These are phyloP conservation scores for Zymoseptoria passerinii DNA, from an alignment of 2,329 filamentous ascomycete species.

Conservation along the genomic window DNA sequence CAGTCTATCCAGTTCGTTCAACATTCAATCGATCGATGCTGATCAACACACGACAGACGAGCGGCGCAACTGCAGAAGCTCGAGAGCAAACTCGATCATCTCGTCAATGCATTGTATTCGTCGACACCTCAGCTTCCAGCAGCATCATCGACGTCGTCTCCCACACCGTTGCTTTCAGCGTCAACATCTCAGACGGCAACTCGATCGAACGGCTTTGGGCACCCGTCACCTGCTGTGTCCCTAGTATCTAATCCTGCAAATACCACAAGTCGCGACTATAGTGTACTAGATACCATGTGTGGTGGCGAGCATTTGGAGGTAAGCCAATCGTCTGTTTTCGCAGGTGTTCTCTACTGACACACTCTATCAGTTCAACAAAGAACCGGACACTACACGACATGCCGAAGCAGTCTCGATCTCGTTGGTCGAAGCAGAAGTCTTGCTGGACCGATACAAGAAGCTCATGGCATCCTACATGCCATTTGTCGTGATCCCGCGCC, in stretches of 20 bases:
- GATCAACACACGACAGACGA: conserved; percentile 15
- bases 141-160: conserved; percentile 5
- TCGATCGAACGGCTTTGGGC: not conserved
- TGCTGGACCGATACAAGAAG: conserved; percentile 22
- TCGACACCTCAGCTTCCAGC: conserved; percentile 8
- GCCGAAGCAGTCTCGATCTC: conserved; percentile 9
- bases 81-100: conserved; percentile 28
- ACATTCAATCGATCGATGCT: not conserved
- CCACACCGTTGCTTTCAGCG: conserved; percentile 19
- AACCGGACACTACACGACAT: not conserved
- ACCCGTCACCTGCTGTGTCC: not conserved
- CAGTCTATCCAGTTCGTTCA: not conserved
- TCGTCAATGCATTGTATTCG: conserved; percentile 25
- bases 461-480: conserved; percentile 22
- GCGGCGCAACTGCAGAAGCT: conserved; percentile 29
- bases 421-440: conserved; percentile 20
- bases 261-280: not conserved
- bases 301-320: not conserved
- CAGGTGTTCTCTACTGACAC: not conserved
- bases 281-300: not conserved
- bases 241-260: not conserved
- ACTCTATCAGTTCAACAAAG: not conserved
- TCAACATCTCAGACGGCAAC: conserved; percentile 6
- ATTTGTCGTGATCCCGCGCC: conserved; percentile 20
- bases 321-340: not conserved